Evolutionary conservation across 768 basidiomycete species (phyloP).

Genomic region (Tricholoma flavovirens): DNA sequence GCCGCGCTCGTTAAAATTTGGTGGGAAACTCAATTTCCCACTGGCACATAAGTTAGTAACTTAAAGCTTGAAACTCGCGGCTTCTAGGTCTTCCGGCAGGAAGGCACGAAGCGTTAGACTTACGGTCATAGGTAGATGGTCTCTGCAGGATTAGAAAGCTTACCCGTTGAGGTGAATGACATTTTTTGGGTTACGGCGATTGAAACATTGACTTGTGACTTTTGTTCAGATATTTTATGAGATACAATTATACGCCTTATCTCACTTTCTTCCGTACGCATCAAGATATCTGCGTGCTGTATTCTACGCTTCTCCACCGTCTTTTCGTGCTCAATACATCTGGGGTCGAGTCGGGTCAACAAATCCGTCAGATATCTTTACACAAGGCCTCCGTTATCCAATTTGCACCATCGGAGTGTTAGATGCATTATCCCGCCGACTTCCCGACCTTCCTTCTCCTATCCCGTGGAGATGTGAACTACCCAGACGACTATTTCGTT

Average conservation of each 20-base stretch:
- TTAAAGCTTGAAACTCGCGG: no score
- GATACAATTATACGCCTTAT: conserved; percentile 66
- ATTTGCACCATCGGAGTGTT: conserved; percentile 53
- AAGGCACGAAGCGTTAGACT: no score
- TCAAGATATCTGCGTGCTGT: conserved; percentile 48
- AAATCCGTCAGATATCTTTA: conserved; percentile 28
- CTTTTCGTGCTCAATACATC: conserved; percentile 67
- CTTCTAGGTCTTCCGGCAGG: no score
- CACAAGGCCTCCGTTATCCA: conserved; percentile 54
- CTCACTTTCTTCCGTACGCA: conserved; percentile 53
- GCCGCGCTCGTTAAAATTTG: no score
- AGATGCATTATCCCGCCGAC: conserved; percentile 31
- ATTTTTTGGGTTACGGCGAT: neutral
- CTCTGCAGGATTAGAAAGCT: conserved; percentile 17
- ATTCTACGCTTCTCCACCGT: conserved; percentile 49
- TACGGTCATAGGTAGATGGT: neutral
- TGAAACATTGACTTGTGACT: no score
- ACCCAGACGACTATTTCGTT: conserved; percentile 64
- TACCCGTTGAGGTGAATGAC: conserved; percentile 38
- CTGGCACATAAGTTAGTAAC: no score
- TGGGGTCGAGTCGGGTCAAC: conserved; percentile 21
- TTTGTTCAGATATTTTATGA: conserved; percentile 65
- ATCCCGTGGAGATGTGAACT: conserved; percentile 36
- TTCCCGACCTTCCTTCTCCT: conserved; percentile 26
- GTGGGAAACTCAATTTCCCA: no score